Evolutionary conservation across 2,329 filamentous ascomycete genomes (phyloP).

Genomic region (Epichloe elymi): DNA sequence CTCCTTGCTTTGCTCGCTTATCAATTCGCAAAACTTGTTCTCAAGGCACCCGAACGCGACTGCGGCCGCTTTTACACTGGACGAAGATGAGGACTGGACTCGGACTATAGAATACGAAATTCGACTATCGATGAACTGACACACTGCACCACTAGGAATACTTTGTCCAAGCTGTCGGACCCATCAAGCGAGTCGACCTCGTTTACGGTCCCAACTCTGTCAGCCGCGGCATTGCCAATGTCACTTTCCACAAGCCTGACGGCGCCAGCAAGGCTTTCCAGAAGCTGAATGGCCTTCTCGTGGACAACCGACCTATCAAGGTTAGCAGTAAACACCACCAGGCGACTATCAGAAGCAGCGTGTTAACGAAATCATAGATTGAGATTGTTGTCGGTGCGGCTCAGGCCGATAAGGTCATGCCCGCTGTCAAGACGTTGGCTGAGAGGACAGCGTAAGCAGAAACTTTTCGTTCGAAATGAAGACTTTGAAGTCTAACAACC

Average conservation of each 20-base stretch:
- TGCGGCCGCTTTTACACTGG: constrained; percentile 9
- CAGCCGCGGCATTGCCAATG: constrained; percentile 84
- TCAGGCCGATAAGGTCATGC: constrained; percentile 52
- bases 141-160: constrained; percentile 73
- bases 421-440: constrained; percentile 56
- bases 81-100: constrained; percentile 19
- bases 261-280: constrained; percentile 75
- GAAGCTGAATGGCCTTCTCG: constrained; percentile 74
- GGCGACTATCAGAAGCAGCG: not conserved
- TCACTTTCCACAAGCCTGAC: constrained; percentile 70
- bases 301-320: constrained; percentile 86
- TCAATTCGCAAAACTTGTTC: not conserved
- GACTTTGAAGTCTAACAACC: constrained; percentile 1
- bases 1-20: constrained; percentile 9
- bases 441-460: constrained; percentile 63
- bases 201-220: constrained; percentile 86
- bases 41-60: not conserved
- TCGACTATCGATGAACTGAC: constrained; percentile 48
- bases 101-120: constrained; percentile 9
- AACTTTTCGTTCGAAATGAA: not conserved
- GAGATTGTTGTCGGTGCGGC: constrained; percentile 79
- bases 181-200: constrained; percentile 81
- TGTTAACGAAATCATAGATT: constrained; percentile 42
- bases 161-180: constrained; percentile 74
- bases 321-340: constrained; percentile 26